Evolutionary conservation across 805 yeast genomes (phyloP), one percentile per base, ranked within the genome.

Genomic region (Priceomyces carsonii): DNA sequence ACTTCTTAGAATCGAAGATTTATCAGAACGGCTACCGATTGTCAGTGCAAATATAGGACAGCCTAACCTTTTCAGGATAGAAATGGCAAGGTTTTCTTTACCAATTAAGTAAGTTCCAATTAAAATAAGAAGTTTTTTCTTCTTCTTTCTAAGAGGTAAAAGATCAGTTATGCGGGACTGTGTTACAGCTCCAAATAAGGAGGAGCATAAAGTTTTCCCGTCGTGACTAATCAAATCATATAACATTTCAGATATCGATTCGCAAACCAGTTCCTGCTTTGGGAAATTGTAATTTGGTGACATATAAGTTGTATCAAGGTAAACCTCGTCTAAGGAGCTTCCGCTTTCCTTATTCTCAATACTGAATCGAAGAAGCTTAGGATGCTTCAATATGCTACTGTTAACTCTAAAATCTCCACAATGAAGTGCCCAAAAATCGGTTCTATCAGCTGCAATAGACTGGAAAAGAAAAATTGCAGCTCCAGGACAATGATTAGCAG

Each of bases 401-500:
- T 75, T 73, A 8, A 89, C 88, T 38, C 99, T 66, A 51, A 91
- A 93, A 61, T 93, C 99, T 2, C 99, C 99, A 34, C 97, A 89
- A 57, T 93, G 99, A 20, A 93, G 60, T 3, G 72, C 67, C 26
- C 59, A 60, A 12, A 57, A 53, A 3, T 40, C 37, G 1, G 43
- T 35, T 0, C 57, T 55, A 4, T 42, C 45, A n/a, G 36, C 29
- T 0, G 63, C 45, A 13, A 54, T 55, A 3, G 72, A 59, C 48
- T 81, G 82, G 48, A 87, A 84, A 8, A 89, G 59, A 40, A 90
- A 85, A 0, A 93, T 75, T 0, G 79, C 87, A 3, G 97, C 87
- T 2, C 99, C 99, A 1, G 99, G 99, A 59, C 99, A 93, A 60
- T 93, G 99, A 48, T 93, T 91, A 0, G 98, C 99, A 47, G 86